Conservation (phyloP, 2,329 filamentous ascomycete genomes). For the Sporothrix euskadiensis region DNA sequence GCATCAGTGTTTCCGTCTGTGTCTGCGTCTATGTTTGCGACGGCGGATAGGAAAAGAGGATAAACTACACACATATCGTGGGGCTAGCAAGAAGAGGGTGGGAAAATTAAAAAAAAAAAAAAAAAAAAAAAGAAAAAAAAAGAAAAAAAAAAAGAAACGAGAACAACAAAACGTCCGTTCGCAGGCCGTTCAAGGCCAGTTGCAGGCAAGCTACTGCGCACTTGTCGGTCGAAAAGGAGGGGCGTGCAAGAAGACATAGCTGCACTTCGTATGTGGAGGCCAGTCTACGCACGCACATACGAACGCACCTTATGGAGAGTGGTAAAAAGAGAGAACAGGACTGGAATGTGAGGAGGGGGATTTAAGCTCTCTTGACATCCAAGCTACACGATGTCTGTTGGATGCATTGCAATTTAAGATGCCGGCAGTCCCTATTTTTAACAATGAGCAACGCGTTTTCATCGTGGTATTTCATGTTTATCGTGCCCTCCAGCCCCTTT, state of each 20-base stretch:
- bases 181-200: neutral
- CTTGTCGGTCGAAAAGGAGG: neutral
- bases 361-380: neutral
- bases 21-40: neutral
- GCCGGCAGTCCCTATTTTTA: neutral
- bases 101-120: neutral
- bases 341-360: neutral
- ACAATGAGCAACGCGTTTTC: neutral
- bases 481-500: neutral
- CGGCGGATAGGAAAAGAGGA: neutral
- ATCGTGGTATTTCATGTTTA: neutral
- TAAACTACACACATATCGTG: neutral
- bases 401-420: neutral
- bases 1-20: neutral
- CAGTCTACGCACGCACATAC: neutral
- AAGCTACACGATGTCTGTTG: neutral
- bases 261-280: neutral
- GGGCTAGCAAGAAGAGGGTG: neutral
- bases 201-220: constrained; percentile 12
- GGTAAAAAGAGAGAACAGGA: neutral
- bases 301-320: neutral
- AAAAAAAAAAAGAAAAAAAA: no score
- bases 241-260: neutral
- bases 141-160: no score
- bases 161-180: neutral